Base-by-base conservation (phyloP, 352 stramenopile species). In the Globisporangium nagaii region DNA sequence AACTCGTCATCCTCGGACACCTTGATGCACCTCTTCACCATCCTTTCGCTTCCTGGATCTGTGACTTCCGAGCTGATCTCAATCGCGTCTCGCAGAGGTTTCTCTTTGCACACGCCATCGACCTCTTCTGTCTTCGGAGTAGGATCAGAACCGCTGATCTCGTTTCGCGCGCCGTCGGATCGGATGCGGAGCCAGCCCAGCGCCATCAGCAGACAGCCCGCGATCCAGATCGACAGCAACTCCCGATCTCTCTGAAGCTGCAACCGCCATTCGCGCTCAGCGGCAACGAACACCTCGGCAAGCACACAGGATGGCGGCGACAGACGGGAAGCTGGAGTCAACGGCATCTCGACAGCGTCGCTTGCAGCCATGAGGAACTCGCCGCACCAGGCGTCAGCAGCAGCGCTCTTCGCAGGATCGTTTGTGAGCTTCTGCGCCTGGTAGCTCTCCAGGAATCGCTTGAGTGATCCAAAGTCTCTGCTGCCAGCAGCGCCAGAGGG, bases 1-100 rank as follows among this genome's bases (percentile, higher is more conserved):
- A 51, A 51, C 12, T 51, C 44, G 30, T 51, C 30, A 30, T 51
- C 44, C 31, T 51, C 28, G 4, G 44, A 40, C n/a, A 51, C 44
- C n/a, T 32, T 19, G 10, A 40, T 15, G 31, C 10, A 40, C 28
- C 6, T n/a, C n/a, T 19, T 20, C 34, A 8, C 13, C 3, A 19
- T 36, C 31, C 4, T n/a, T n/a, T n/a, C n/a, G n/a, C n/a, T n/a
- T n/a, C n/a, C n/a, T n/a, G n/a, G n/a, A n/a, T 36, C 31, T 3
- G 28, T 17, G 5, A 27, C 17, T 31, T 13, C 27, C 12, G 43
- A 35, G 13, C 7, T n/a, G 9, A 1, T 39, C 28, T 5, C 28
- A 20, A 25, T 13, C 27, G 27, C 3, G 17, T 15, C 25, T 4
- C 20, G 13, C n/a, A 4, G 34, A 9, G n/a, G 12, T 8, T 20